Evolutionary conservation across 1,139 yeast species (phyloP), one percentile per base, ranked within the genome.

Genomic region (Candida sojae): DNA sequence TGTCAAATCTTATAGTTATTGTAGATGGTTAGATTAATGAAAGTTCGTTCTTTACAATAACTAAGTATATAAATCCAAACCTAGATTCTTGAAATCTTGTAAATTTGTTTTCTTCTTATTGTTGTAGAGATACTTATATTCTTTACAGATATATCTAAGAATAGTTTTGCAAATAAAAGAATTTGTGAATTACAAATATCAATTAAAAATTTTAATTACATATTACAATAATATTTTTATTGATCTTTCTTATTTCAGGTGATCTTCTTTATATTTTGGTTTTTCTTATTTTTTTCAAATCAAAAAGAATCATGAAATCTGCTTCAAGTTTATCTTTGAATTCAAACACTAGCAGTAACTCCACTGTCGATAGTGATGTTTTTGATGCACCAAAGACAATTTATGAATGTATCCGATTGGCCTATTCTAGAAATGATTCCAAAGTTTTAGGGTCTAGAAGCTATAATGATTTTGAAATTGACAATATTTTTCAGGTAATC

Each of bases 321-420:
- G 45, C 45, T 26, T 50, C 53, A 25, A 41, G 49, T 17, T 49
- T 51, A 45, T 48, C 53, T 6, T 48, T 50, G 28, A 43, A 42
- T n/a, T 50, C 55, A 28, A 44, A 48, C 40, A 45, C 46, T n/a
- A 49, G 49, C 33, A 51, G 54, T 41, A 46, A 39, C 30, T 41
- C 48, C 23, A 49, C 54, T 25, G 46, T 48, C 10, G 48, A 44
- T 36, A 42, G 43, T 12, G 50, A 48, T n/a, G 32, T 32, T 6
- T 29, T 38, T 31, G 47, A 46, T 28, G 39, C 37, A 37, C 39
- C 35, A 23, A 42, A 46, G 25, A 53, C 76, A n/a, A 61, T 66
- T 17, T 73, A 62, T 46, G 75, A 71, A 49, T 59, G 61, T 43
- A 61, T 72, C n/a, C 57, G 61, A 26, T 57, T 58, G 53, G 58